A percentile compares a stretch with the other conserved stretches of the same genome.
These are phyloP conservation scores for Pulveroboletus sp. DNA, from an alignment of 768 basidiomycete species.

Conservation along the genomic window DNA sequence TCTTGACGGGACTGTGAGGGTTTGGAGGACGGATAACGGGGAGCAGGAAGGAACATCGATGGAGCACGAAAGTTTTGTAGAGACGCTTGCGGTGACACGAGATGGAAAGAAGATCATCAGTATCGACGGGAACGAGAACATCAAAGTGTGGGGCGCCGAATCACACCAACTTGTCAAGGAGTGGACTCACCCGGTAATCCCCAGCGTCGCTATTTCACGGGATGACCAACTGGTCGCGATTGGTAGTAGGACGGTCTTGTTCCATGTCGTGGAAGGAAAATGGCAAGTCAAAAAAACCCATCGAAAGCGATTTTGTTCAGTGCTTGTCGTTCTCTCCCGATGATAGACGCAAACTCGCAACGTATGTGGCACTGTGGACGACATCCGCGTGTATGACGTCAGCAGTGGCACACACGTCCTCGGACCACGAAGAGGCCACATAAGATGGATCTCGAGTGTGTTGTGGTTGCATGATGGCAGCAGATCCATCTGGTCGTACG, in stretches of 20 bases:
- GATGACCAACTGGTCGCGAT: conserved; percentile 5
- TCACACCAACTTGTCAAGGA: not conserved
- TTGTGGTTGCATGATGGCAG: conserved; percentile 15
- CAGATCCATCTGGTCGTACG: not conserved
- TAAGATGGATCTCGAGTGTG: not conserved
- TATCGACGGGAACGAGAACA: not conserved
- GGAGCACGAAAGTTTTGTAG: fast-evolving
- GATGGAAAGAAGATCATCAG: not conserved
- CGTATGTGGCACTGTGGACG: not conserved
- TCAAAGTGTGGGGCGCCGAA: not conserved
- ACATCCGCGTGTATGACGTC: conserved; percentile 2
- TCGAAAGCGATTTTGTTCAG: not conserved
- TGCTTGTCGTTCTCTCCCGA: conserved; percentile 3
- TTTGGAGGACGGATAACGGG: not conserved
- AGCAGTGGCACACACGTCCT: not conserved
- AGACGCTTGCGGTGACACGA: not conserved
- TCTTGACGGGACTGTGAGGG: not conserved
- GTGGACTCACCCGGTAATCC: not conserved
- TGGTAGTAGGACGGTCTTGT: not conserved
- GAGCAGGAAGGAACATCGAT: not conserved
- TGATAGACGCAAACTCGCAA: conserved; percentile 3
- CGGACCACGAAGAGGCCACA: not conserved
- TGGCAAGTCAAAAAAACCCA: not conserved
- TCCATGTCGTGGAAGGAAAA: not conserved
- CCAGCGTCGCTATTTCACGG: not conserved